Evolutionary conservation across 768 basidiomycete species (phyloP), one percentile per base, ranked within the genome.

Genomic region (Tephrocybe sp.): DNA sequence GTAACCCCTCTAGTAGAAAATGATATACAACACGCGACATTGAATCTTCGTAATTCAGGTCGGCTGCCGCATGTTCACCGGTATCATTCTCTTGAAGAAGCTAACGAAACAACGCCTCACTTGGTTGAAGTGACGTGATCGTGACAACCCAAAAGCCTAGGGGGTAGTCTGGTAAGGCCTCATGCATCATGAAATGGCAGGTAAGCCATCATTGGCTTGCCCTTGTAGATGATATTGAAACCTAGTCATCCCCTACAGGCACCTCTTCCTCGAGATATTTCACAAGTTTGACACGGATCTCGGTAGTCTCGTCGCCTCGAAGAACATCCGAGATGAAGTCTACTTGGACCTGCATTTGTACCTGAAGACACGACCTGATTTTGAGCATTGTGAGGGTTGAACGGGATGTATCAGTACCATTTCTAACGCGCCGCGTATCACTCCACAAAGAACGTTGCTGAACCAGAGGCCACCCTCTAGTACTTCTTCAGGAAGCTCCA

Each of bases 191-290:
- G 33, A 27, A 34, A 29, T 19, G 22, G 23, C 13, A 24, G n/a
- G 24, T 24, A 38, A 39, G 6, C 9, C 4, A 12, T 30, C 41
- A 11, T 22, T 37, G 33, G 43, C 21, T 40, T 21, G 31, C 49
- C 13, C 38, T 34, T 30, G 34, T 34, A 51, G 12, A 45, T 19
- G 12, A 9, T 3, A 13, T 19, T 30, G n/a, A 43, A 31, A 15
- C 23, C 68, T 75, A 95, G 69, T 97, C 94, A 62, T 97, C 94
- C 49, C 89, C 92, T 36, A 89, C 78, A 1, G 94, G 94, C 22
- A 95, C 84, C 66, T 99, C 97, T 68, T 99, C 97, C 64, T 99
- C 97, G 55, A 98, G 66, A 63, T 95, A 88, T 67, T 93, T 90
- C 48, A 97, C 70, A 57, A 99, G 70, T 58, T 82, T 88, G 46